These are phyloP conservation scores for Cucumis cinereus DNA, from an alignment of 306 rosid species.

Conservation along the genomic window DNA sequence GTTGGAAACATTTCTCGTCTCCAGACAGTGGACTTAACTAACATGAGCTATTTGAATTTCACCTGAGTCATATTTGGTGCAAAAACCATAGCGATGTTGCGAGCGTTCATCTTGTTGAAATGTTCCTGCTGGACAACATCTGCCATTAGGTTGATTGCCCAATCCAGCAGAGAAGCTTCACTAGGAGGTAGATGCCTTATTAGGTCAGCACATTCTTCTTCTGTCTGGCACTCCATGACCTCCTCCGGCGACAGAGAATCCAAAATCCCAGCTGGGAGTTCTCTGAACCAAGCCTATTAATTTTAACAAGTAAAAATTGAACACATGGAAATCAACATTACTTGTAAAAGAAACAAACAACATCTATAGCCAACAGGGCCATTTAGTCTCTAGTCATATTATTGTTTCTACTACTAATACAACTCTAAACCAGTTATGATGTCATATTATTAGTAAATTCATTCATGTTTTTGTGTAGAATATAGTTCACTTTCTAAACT, in stretches of 20 bases:
- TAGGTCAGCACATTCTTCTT: conserved; percentile 61
- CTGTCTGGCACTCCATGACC: conserved; percentile 67
- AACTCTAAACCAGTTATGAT: not conserved
- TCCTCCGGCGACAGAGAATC: conserved; percentile 62
- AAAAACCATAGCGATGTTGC: conserved; percentile 86
- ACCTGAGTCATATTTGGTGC: conserved; percentile 99
- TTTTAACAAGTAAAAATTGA: not conserved
- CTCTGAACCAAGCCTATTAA: conserved; percentile 81
- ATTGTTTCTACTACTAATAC: not conserved
- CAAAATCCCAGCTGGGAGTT: conserved; percentile 63
- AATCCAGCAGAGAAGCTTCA: conserved; percentile 70
- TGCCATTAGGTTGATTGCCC: conserved; percentile 91
- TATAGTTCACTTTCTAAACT: not conserved
- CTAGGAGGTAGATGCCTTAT: conserved; percentile 49
- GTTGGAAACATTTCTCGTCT: not conserved
- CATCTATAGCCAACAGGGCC: not conserved
- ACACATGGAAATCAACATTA: not conserved
- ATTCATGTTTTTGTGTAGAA: not conserved
- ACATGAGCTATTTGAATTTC: not conserved
- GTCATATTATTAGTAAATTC: not conserved
- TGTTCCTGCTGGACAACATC: conserved; percentile 74
- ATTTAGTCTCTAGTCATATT: not conserved
- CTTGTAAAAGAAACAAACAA: not conserved
- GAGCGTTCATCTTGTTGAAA: conserved; percentile 81
- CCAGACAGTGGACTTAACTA: not conserved